Conservation (phyloP, 2,329 filamentous ascomycete species). For the Fusarium veterinarium region DNA sequence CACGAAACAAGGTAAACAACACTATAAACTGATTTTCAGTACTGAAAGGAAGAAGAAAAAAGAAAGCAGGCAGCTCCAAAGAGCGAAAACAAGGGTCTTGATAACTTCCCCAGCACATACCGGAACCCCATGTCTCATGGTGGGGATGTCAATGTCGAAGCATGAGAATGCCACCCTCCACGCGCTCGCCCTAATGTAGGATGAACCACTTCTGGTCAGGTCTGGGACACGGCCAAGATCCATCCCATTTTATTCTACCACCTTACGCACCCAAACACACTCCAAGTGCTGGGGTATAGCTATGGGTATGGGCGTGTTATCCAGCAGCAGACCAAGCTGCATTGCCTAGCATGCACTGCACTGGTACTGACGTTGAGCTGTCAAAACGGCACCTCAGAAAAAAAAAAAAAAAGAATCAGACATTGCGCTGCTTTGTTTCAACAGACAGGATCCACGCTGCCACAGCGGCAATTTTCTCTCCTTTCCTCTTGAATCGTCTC, state of each 20-base stretch:
- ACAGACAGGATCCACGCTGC: constrained; percentile 37
- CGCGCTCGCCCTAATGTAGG: constrained; percentile 50
- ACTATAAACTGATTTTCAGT: not conserved
- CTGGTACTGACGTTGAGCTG: constrained; percentile 24
- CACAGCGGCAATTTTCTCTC: constrained; percentile 26
- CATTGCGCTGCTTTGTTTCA: constrained; percentile 24
- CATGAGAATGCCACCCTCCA: constrained; percentile 48
- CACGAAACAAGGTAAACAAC: not conserved
- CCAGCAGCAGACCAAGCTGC: not conserved
- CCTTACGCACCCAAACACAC: constrained; percentile 29
- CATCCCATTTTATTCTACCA: constrained; percentile 43
- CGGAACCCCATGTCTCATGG: constrained; percentile 35
- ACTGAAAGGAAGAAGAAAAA: not conserved
- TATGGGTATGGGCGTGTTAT: constrained; percentile 15
- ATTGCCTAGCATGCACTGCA: constrained; percentile 4
- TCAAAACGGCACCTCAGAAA: constrained; percentile 14
- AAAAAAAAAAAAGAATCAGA: not conserved
- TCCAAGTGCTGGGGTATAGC: constrained; percentile 9
- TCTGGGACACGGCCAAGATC: constrained; percentile 44
- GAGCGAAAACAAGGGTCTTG: constrained; percentile 39
- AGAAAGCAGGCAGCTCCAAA: not conserved
- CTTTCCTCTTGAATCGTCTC: constrained; percentile 21
- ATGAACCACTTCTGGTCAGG: constrained; percentile 47
- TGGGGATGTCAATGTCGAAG: constrained; percentile 40
- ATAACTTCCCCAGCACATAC: constrained; percentile 36